These are phyloP conservation scores for Neohortaea acidophila DNA, from an alignment of 495 filamentous ascomycete species.

Conservation along the genomic window DNA sequence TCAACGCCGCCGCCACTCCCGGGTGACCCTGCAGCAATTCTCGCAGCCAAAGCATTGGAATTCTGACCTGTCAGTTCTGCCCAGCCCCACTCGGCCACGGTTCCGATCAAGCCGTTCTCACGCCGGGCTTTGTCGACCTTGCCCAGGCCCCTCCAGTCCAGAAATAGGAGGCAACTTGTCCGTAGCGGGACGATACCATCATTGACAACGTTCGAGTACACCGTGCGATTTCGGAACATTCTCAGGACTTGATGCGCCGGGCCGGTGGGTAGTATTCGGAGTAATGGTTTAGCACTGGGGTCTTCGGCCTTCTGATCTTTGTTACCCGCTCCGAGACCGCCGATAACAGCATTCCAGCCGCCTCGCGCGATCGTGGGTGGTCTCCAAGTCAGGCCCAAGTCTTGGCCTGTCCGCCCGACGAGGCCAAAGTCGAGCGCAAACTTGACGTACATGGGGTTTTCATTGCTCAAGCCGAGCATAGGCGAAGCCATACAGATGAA, in stretches of 20 bases:
- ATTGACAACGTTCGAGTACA: slow-evolving; percentile 97
- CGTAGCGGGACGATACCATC: slow-evolving; percentile 92
- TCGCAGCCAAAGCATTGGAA: slow-evolving; percentile 30
- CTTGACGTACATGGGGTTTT: slow-evolving; percentile 92
- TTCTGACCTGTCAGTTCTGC: slow-evolving; percentile 80
- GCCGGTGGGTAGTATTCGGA: slow-evolving; percentile 82
- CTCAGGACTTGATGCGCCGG: slow-evolving; percentile 77
- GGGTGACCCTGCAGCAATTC: too few species aligned
- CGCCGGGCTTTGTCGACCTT: slow-evolving; percentile 87
- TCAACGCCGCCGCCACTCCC: slow-evolving; percentile 18
- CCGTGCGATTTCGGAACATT: slow-evolving; percentile 77
- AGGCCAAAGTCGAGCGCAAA: slow-evolving; percentile 94
- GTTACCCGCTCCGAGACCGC: slow-evolving; percentile 52
- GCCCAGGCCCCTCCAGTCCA: slow-evolving; percentile 89
- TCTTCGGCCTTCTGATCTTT: slow-evolving; percentile 46
- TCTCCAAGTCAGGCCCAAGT: slow-evolving; percentile 86
- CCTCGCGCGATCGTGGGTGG: slow-evolving; percentile 67
- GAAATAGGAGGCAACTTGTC: slow-evolving; percentile 89
- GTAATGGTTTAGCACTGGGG: slow-evolving; percentile 70
- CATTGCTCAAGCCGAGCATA: slow-evolving; percentile 85
- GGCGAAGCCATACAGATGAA: slow-evolving; percentile 87
- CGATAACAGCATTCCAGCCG: slow-evolving; percentile 76
- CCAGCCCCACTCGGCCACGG: slow-evolving; percentile 87
- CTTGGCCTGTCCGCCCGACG: slow-evolving; percentile 86
- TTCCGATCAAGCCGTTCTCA: slow-evolving; percentile 81